These are phyloP conservation scores for Anacardium occidentale DNA, from an alignment of 345 rosid species.

Conservation along the genomic window DNA sequence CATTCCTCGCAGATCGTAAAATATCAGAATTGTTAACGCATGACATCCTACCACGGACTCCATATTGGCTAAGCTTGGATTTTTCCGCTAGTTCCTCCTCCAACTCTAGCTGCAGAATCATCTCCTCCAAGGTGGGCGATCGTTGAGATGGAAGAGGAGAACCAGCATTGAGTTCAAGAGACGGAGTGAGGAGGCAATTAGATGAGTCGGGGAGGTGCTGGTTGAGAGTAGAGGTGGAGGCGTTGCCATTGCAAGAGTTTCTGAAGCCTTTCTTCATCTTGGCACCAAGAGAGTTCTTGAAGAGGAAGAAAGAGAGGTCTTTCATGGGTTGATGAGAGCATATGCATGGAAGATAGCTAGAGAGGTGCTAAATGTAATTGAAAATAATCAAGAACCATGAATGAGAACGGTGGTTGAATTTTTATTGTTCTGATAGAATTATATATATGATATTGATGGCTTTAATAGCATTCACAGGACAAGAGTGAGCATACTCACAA, in stretches of 20 bases:
- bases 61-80: conserved; percentile 35
- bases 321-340: conserved; percentile 34
- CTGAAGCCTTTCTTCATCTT: conserved; percentile 70
- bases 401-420: conserved; percentile 21
- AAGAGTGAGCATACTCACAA: conserved; percentile 22
- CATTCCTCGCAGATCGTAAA: conserved; percentile 73
- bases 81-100: conserved; percentile 72
- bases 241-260: conserved; percentile 56
- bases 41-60: conserved; percentile 51
- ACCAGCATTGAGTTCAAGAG: neutral
- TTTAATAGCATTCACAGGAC: conserved; percentile 31
- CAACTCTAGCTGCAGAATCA: conserved; percentile 75
- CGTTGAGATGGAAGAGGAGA: neutral
- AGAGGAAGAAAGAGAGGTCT: conserved; percentile 64
- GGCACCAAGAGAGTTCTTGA: conserved; percentile 58
- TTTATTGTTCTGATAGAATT: neutral
- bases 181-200: conserved; percentile 11
- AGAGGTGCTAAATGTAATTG: neutral
- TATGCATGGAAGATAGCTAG: neutral
- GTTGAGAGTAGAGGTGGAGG: conserved; percentile 72
- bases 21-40: conserved; percentile 82
- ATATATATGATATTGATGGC: neutral
- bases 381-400: neutral
- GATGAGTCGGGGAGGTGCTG: conserved; percentile 29
- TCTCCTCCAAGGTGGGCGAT: conserved; percentile 72